These are phyloP conservation scores for Penicillium fimorum DNA, from an alignment of 495 filamentous ascomycete genomes.

Conservation along the genomic window DNA sequence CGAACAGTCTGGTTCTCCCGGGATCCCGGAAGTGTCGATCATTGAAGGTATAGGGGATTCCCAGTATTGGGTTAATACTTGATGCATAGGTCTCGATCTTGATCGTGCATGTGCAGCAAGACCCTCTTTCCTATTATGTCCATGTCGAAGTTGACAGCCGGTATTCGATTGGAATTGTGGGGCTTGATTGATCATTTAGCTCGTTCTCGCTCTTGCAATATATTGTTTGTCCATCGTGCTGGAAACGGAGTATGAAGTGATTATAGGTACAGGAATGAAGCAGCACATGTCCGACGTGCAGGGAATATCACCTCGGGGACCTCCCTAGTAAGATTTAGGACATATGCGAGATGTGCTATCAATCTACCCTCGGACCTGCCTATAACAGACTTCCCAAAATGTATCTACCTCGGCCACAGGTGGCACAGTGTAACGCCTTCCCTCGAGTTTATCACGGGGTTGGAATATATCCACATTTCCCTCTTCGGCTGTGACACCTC, in stretches of 20 bases:
- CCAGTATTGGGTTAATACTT: not conserved
- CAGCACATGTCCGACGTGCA: not conserved
- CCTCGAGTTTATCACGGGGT: not conserved
- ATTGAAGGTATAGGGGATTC: not conserved
- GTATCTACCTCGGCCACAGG: not conserved
- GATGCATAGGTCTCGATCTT: not conserved
- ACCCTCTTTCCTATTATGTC: not conserved
- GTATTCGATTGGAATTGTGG: not conserved
- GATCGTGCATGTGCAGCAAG: not conserved
- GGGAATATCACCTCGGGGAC: not conserved
- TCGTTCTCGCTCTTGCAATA: not conserved
- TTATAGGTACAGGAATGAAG: not conserved
- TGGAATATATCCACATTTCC: not conserved
- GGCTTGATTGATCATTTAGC: not conserved
- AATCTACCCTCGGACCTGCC: not conserved
- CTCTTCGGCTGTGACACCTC: not conserved
- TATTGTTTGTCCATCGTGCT: not conserved
- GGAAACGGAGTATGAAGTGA: not conserved
- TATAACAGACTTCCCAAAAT: not conserved
- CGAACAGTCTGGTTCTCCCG: conserved; percentile 13
- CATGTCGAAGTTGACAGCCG: not conserved
- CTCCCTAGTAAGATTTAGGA: not conserved
- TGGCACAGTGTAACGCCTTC: conserved; percentile 1
- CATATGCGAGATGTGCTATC: not conserved
- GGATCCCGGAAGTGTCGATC: conserved; percentile 1